These are phyloP conservation scores for Forsythia suspensa DNA, from an alignment of 257 asterid species.

Conservation along the genomic window DNA sequence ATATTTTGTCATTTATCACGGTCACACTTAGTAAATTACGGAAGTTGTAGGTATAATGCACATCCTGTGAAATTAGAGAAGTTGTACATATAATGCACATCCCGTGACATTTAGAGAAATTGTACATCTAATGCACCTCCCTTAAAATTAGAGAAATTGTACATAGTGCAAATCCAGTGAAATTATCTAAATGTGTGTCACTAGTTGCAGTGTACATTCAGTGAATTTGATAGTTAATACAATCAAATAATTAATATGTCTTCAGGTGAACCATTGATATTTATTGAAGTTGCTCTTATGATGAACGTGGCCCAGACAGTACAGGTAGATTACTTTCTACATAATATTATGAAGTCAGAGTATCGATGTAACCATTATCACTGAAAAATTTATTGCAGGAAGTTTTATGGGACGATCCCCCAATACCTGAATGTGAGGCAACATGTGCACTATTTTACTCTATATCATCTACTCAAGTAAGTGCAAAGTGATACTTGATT, in stretches of 20 bases:
- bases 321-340: slow-evolving; percentile 54
- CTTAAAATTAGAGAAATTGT: not conserved
- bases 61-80: not conserved
- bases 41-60: not conserved
- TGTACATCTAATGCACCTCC: not conserved
- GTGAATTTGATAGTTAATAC: slow-evolving; percentile 2
- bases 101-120: not conserved
- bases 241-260: slow-evolving; percentile 23
- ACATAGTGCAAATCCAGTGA: not conserved
- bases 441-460: slow-evolving; percentile 93
- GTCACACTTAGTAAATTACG: not conserved
- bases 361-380: slow-evolving; percentile 18
- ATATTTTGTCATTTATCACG: not conserved
- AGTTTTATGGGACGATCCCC: slow-evolving; percentile 96
- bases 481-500: not conserved
- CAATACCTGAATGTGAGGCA: slow-evolving; percentile 81
- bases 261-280: slow-evolving; percentile 95
- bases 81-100: not conserved
- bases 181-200: not conserved
- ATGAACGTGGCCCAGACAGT: slow-evolving; percentile 75
- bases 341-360: not conserved
- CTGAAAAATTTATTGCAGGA: slow-evolving; percentile 51
- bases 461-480: slow-evolving; percentile 94
- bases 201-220: not conserved
- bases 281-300: slow-evolving; percentile 96